Conservation (phyloP, 73 alveolate species). For the Tetrahymena elliotti region DNA sequence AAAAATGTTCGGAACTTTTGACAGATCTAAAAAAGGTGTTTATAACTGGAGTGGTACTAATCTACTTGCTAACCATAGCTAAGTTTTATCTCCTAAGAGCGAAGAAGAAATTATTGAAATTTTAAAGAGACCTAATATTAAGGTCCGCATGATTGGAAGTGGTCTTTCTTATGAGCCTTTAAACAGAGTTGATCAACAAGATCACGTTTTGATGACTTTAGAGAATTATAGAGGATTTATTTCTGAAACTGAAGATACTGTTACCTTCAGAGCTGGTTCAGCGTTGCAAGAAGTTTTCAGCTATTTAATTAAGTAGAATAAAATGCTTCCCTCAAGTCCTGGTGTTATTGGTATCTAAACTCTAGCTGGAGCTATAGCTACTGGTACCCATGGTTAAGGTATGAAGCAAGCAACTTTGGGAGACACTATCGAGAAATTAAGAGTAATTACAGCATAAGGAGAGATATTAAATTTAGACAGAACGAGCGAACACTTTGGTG, state of each 20-base stretch:
- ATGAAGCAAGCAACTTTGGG: neutral
- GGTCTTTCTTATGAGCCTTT: neutral
- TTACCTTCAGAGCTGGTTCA: neutral
- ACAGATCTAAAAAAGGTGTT: neutral
- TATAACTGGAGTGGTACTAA: neutral
- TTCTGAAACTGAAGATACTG: neutral
- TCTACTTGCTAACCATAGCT: neutral
- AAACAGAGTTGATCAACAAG: neutral
- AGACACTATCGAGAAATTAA: neutral
- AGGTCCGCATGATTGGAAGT: neutral
- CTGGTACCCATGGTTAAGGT: neutral
- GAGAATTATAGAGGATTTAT: neutral
- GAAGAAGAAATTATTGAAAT: neutral
- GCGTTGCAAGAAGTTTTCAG: neutral
- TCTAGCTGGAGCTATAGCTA: neutral
- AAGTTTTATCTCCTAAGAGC: neutral
- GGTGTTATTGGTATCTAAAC: neutral
- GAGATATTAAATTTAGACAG: neutral
- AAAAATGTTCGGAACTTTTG: neutral
- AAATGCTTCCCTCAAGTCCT: neutral
- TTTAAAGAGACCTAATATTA: neutral
- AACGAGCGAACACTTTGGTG: neutral
- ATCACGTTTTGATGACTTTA: neutral
- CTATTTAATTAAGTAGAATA: neutral
- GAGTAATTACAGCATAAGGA: neutral